A percentile compares a stretch with the other conserved stretches of the same genome.
phyloP scores from a whole-genome alignment of 202 grass and related monocot species.

The Digitaria exilis region DNA sequence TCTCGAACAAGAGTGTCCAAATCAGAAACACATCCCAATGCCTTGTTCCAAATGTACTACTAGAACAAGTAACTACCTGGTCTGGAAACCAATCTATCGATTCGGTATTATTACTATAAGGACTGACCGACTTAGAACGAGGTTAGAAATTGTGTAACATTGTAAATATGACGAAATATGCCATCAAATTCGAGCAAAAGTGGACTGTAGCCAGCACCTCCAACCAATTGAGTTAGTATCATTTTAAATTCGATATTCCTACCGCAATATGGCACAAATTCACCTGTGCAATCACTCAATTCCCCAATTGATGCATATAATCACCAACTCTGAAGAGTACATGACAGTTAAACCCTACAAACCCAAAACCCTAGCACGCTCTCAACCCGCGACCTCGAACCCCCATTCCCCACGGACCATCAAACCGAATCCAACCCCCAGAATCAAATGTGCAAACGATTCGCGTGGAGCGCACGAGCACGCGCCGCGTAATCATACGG shows the following conservation, averaged over 20 bases:
- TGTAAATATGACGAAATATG: conserved; percentile 2
- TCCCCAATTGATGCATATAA: not conserved
- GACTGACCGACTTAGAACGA: not conserved
- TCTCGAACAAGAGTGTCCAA: not conserved
- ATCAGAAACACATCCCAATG: not conserved
- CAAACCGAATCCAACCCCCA: not conserved
- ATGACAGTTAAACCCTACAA: not conserved
- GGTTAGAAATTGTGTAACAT: not conserved
- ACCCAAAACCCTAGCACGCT: not conserved
- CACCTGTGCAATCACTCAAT: not conserved
- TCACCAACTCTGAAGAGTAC: not conserved
- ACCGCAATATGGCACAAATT: not conserved
- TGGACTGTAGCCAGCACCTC: not conserved
- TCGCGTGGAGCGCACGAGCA: not conserved
- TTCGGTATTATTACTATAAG: not conserved
- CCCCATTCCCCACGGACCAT: not conserved
- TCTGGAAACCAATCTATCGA: not conserved
- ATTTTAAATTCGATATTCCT: not conserved
- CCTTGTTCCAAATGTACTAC: not conserved
- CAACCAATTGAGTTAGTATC: not conserved
- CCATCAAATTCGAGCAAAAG: not conserved
- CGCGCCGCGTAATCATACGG: not conserved
- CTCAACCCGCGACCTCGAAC: not conserved
- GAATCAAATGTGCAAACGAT: not conserved
- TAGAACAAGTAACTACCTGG: not conserved